Evolutionary conservation across 129 eudicot genomes (phyloP).

Genomic region (Silybum marianum): DNA sequence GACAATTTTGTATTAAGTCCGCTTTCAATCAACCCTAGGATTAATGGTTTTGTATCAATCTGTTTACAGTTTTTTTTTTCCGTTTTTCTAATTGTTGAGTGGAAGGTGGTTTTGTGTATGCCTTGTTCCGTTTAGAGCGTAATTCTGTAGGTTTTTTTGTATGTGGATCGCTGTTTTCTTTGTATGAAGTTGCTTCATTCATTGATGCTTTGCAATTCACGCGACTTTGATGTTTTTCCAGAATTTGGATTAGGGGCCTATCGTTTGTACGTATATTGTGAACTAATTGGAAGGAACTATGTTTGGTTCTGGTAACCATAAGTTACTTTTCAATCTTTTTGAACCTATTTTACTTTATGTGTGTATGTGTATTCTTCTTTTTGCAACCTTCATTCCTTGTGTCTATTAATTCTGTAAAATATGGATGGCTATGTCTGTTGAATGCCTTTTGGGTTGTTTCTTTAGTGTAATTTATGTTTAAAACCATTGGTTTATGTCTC

Average conservation of each 20-base stretch:
- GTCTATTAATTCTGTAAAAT: neutral
- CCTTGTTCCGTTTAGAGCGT: slow-evolving; percentile 8
- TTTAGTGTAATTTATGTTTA: neutral
- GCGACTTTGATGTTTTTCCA: neutral
- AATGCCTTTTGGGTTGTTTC: neutral
- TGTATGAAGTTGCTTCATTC: slow-evolving; percentile 16
- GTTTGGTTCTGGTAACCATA: slow-evolving; percentile 31
- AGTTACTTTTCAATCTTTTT: neutral
- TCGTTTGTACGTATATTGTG: slow-evolving; percentile 8
- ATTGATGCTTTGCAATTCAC: slow-evolving; percentile 2
- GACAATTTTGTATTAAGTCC: neutral
- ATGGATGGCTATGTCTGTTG: neutral
- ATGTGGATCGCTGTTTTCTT: neutral
- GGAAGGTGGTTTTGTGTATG: neutral
- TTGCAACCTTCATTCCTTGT: neutral
- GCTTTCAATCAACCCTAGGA: slow-evolving; percentile 29
- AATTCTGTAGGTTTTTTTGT: neutral
- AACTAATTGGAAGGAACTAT: slow-evolving; percentile 27
- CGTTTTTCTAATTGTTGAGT: neutral
- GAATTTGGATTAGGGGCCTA: slow-evolving; percentile 19
- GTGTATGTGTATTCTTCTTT: neutral
- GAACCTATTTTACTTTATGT: neutral
- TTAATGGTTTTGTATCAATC: slow-evolving; percentile 6
- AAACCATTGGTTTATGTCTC: neutral
- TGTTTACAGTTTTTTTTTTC: neutral